Percentiles rank a stretch among this genome's conserved stretches.
Evolutionary conservation across 768 basidiomycete species (phyloP).

Genomic region (Termitomyces sp.): DNA sequence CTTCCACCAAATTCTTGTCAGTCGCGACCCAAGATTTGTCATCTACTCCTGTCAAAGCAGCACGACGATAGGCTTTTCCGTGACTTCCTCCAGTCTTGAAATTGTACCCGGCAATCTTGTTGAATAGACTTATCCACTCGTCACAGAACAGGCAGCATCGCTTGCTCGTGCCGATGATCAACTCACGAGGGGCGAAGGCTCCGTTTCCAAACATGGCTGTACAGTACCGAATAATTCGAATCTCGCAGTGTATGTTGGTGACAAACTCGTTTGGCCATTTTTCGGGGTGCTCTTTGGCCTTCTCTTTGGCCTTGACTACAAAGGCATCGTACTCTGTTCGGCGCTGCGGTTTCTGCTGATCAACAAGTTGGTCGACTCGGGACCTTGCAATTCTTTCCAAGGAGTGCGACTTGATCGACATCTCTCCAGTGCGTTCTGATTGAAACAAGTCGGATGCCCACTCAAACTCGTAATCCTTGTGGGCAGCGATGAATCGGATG

Average conservation of each 20-base stretch:
- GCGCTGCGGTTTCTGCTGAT: not conserved
- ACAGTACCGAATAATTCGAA: not conserved
- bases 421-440: not conserved
- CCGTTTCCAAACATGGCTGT: not conserved
- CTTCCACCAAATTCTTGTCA: not conserved
- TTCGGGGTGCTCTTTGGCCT: not conserved
- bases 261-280: not conserved
- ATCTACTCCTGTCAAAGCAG: not conserved
- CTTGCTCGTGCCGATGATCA: not conserved
- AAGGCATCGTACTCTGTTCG: not conserved
- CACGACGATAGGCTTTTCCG: not conserved
- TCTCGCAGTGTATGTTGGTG: not conserved
- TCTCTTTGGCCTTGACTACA: not conserved
- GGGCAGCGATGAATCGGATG: not conserved
- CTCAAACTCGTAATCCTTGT: not conserved
- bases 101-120: not conserved
- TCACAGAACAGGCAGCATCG: not conserved
- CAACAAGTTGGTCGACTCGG: not conserved
- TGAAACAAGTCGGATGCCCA: not conserved
- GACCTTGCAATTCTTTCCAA: not conserved
- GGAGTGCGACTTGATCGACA: not conserved
- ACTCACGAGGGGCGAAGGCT: not conserved
- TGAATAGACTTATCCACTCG: not conserved
- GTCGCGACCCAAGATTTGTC: not conserved
- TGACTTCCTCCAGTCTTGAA: not conserved